Conservation (phyloP, 257 asterid species). For the Capsicum rhomboideum region DNA sequence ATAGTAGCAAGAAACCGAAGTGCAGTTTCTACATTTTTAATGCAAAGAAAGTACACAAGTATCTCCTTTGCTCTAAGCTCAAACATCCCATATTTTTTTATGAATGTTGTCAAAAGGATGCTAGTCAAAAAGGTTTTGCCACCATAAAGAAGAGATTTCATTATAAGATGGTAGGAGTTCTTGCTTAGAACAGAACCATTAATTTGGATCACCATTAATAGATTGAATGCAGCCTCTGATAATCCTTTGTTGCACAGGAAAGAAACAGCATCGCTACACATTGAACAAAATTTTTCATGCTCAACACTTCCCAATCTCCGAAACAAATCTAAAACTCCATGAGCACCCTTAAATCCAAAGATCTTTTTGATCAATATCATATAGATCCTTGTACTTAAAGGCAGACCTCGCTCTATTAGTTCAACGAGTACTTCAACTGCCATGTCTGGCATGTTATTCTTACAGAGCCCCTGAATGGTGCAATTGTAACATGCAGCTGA, state of each 20-base stretch:
- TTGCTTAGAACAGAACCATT: conserved; percentile 21
- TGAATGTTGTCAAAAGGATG: conserved; percentile 40
- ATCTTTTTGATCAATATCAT: conserved; percentile 35
- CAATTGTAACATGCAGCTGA: conserved; percentile 47
- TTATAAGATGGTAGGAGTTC: conserved; percentile 37
- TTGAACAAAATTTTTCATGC: conserved; percentile 18
- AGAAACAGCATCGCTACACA: conserved; percentile 32
- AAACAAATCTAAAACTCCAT: conserved; percentile 39
- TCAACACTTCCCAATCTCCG: conserved; percentile 31
- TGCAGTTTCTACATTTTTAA: conserved; percentile 42
- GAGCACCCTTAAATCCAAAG: conserved; percentile 29
- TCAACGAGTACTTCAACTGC: conserved; percentile 49
- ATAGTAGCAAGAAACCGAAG: conserved; percentile 31
- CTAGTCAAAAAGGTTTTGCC: conserved; percentile 34
- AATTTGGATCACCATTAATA: conserved; percentile 33
- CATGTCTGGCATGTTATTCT: conserved; percentile 46
- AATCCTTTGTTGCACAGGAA: conserved; percentile 46
- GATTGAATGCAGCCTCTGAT: conserved; percentile 34
- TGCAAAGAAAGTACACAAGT: conserved; percentile 39
- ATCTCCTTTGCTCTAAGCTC: conserved; percentile 32
- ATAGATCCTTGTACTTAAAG: conserved; percentile 31
- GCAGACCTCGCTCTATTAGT: conserved; percentile 29
- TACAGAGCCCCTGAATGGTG: conserved; percentile 52
- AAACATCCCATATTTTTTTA: conserved; percentile 48
- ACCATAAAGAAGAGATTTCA: conserved; percentile 40